A percentile compares a stretch with the other conserved stretches of the same genome.
Evolutionary conservation across 225 moss, liverwort and hornwort species (phyloP).

Genomic region (Takakia lepidozioides): DNA sequence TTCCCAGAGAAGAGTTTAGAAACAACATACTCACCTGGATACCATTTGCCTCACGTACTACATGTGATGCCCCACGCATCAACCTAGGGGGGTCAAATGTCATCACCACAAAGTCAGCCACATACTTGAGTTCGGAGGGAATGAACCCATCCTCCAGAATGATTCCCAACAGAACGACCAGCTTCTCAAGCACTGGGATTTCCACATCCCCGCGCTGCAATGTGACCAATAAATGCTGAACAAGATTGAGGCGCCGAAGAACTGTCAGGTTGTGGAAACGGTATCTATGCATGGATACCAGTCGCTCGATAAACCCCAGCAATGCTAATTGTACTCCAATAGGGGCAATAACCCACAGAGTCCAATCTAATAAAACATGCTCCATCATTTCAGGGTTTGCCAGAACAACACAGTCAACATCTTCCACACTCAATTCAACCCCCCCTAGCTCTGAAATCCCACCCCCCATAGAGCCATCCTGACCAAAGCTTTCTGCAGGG

Average conservation of each 20-base stretch:
- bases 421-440: conserved; percentile 22
- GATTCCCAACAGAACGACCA: conserved; percentile 71
- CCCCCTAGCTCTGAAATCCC: conserved; percentile 52
- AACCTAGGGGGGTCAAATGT: conserved; percentile 86
- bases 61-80: conserved; percentile 39
- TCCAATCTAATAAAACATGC: conserved; percentile 95
- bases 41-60: conserved; percentile 57
- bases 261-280: conserved; percentile 81
- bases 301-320: conserved; percentile 58
- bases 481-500: conserved; percentile 43
- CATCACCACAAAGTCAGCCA: conserved; percentile 96
- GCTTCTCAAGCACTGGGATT: conserved; percentile 68
- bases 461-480: conserved; percentile 43
- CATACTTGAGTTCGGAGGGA: conserved; percentile 74
- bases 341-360: conserved; percentile 79
- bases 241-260: conserved; percentile 67
- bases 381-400: conserved; percentile 91
- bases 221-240: conserved; percentile 84
- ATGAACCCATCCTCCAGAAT: conserved; percentile 81
- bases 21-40: conserved; percentile 50
- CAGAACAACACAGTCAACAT: conserved; percentile 44
- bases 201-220: conserved; percentile 82
- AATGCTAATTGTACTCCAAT: conserved; percentile 58
- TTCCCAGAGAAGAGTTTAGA: no score
- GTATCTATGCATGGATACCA: conserved; percentile 76